Conservation (phyloP, 1,139 yeast genomes). For the Sugiyamaella japonica region DNA sequence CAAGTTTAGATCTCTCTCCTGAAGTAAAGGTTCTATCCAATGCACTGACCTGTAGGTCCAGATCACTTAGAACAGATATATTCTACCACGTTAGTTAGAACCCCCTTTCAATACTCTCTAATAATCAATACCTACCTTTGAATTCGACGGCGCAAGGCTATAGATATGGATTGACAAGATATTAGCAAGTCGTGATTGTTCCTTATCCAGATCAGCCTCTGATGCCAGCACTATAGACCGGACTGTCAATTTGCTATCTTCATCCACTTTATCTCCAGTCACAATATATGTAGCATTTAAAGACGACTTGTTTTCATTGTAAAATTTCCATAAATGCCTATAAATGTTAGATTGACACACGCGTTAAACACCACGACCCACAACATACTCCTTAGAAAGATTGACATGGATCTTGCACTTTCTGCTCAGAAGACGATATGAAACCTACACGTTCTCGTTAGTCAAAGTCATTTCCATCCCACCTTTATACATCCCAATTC, state of each 20-base stretch:
- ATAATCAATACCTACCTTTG: constrained; percentile 17
- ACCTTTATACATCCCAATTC: background rate
- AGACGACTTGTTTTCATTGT: constrained; percentile 18
- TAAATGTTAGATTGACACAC: constrained; percentile 7
- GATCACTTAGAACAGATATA: constrained; percentile 8
- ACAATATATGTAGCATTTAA: constrained; percentile 25
- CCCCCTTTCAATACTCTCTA: background rate
- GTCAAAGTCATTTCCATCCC: background rate
- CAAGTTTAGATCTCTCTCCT: constrained; percentile 3
- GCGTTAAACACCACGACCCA: background rate
- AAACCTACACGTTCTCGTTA: background rate
- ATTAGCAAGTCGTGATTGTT: constrained; percentile 20
- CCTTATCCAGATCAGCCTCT: constrained; percentile 23
- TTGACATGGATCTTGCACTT: constrained; percentile 29
- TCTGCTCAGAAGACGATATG: constrained; percentile 31
- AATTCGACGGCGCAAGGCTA: constrained; percentile 26
- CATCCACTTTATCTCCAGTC: constrained; percentile 18
- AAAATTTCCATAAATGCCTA: constrained; percentile 25
- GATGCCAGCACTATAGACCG: constrained; percentile 19
- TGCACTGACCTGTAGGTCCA: constrained; percentile 9
- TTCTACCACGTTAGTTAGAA: constrained; percentile 4
- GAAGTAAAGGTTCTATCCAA: constrained; percentile 9
- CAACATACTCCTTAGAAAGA: constrained; percentile 31
- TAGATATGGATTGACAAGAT: constrained; percentile 29
- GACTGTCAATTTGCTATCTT: background rate